Evolutionary conservation across 352 stramenopile genomes (phyloP).

Genomic region (Pythium volutum): DNA sequence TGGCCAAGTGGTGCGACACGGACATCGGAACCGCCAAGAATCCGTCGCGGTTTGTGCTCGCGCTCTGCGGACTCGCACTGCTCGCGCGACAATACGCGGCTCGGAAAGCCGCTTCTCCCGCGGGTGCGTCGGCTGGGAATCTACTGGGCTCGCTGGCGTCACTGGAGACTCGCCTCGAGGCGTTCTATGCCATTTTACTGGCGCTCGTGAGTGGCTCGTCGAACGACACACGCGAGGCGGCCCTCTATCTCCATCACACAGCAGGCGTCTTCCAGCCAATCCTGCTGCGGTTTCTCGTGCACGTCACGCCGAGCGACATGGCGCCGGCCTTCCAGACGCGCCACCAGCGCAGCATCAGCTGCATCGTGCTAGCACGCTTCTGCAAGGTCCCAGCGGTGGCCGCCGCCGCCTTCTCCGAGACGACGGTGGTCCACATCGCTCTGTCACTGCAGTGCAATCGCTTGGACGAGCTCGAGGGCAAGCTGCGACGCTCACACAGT

Average conservation of each 20-base stretch:
- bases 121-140: neutral
- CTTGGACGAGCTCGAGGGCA: slow-evolving; percentile 57
- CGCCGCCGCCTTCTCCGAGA: slow-evolving; percentile 48
- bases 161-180: slow-evolving; percentile 34
- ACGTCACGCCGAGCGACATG: slow-evolving; percentile 57
- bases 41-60: slow-evolving; percentile 36
- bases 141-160: slow-evolving; percentile 34
- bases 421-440: slow-evolving; percentile 60
- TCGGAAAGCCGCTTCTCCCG: neutral
- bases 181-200: slow-evolving; percentile 45
- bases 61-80: slow-evolving; percentile 45
- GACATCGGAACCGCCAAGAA: slow-evolving; percentile 30
- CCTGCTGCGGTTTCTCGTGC: slow-evolving; percentile 48
- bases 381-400: slow-evolving; percentile 37
- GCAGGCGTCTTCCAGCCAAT: slow-evolving; percentile 35
- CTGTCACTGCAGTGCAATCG: slow-evolving; percentile 70
- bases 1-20: slow-evolving; percentile 42
- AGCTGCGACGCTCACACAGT: slow-evolving; percentile 21
- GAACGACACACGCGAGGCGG: slow-evolving; percentile 27
- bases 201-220: slow-evolving; percentile 36
- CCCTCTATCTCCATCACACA: slow-evolving; percentile 37
- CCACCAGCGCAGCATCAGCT: slow-evolving; percentile 68
- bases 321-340: slow-evolving; percentile 41
- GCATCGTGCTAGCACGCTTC: slow-evolving; percentile 57
- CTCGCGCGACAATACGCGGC: slow-evolving; percentile 42